Evolutionary conservation across 768 basidiomycete genomes (phyloP).

Genomic region (Auriscalpium vulgare): DNA sequence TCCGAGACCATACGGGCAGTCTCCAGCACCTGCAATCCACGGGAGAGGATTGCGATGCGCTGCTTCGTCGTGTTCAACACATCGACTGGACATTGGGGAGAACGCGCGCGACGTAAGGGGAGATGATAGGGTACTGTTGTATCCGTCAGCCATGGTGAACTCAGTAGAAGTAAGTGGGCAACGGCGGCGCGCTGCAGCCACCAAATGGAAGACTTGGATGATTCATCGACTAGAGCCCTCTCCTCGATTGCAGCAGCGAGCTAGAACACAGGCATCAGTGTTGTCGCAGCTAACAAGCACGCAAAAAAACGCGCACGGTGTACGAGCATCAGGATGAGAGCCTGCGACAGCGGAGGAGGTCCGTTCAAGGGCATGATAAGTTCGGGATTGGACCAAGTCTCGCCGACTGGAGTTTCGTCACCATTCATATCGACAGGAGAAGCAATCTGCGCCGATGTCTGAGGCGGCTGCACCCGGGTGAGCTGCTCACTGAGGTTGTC

Average conservation of each 20-base stretch:
- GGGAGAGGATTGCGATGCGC: slow-evolving; percentile 68
- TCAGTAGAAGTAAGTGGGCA: slow-evolving; percentile 22
- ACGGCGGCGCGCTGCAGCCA: slow-evolving; percentile 75
- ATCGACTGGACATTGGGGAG: slow-evolving; percentile 72
- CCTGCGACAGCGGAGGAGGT: slow-evolving; percentile 66
- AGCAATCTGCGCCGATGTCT: slow-evolving; percentile 19
- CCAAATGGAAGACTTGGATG: slow-evolving; percentile 78
- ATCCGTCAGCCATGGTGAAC: slow-evolving; percentile 11
- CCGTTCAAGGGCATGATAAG: slow-evolving; percentile 72
- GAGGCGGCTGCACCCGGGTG: slow-evolving; percentile 36
- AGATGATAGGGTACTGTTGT: slow-evolving; percentile 71
- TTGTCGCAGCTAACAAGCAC: background rate
- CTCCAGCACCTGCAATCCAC: slow-evolving; percentile 63
- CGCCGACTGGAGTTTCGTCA: slow-evolving; percentile 25
- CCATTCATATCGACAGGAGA: slow-evolving; percentile 24
- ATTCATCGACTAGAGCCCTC: slow-evolving; percentile 67
- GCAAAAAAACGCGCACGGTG: slow-evolving; percentile 54
- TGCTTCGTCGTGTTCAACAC: slow-evolving; percentile 74
- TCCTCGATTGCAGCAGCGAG: slow-evolving; percentile 69
- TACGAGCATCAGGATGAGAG: slow-evolving; percentile 75
- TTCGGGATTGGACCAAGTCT: slow-evolving; percentile 64
- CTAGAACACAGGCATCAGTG: slow-evolving; percentile 30
- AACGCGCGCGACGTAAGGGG: slow-evolving; percentile 75
- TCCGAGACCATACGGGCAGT: slow-evolving; percentile 64
- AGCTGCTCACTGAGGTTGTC: slow-evolving; percentile 75